These are phyloP conservation scores for Aspergillus clavatus DNA, from an alignment of 2,329 filamentous ascomycete genomes.

Conservation along the genomic window DNA sequence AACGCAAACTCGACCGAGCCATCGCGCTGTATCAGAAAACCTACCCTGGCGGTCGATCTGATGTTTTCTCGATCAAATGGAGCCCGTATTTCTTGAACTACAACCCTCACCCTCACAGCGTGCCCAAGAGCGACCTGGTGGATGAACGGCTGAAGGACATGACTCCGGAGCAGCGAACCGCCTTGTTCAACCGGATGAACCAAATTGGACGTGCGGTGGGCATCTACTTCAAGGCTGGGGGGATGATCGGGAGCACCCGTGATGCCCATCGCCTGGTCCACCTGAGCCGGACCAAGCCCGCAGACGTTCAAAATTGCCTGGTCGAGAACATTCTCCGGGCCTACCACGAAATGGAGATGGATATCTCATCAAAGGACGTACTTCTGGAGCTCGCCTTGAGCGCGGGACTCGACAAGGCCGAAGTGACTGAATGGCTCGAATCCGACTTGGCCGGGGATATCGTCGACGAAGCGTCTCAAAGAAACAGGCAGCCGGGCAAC, in stretches of 20 bases:
- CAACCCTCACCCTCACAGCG: slow-evolving; percentile 6
- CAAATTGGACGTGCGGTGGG: slow-evolving; percentile 28
- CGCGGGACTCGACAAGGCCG: slow-evolving; percentile 15
- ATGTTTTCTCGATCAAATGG: slow-evolving; percentile 36
- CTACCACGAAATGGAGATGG: slow-evolving; percentile 29
- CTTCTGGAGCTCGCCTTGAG: slow-evolving; percentile 18
- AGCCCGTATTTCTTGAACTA: slow-evolving; percentile 37
- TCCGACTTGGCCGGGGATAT: slow-evolving; percentile 29
- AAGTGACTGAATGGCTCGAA: slow-evolving; percentile 9
- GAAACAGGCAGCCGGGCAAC: slow-evolving; percentile 3
- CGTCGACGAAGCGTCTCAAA: slow-evolving; percentile 36
- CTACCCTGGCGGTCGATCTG: slow-evolving; percentile 35
- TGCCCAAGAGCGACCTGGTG: slow-evolving; percentile 7
- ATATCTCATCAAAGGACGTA: slow-evolving; percentile 24
- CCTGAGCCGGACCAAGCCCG: slow-evolving; percentile 13
- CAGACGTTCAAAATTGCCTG: slow-evolving; percentile 12
- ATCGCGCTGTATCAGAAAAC: slow-evolving; percentile 39
- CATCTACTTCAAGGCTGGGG: slow-evolving; percentile 32
- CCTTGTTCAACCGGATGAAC: slow-evolving; percentile 18
- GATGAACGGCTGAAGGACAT: slow-evolving; percentile 21
- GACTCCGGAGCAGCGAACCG: slow-evolving; percentile 22
- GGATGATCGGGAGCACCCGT: slow-evolving; percentile 32
- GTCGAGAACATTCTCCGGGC: slow-evolving; percentile 25
- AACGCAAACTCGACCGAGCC: slow-evolving; percentile 35
- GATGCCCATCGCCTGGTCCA: slow-evolving; percentile 34